A percentile compares a stretch with the other conserved stretches of the same genome.
phyloP scores from a whole-genome alignment of 768 basidiomycete genomes.

The Mycena venus region DNA sequence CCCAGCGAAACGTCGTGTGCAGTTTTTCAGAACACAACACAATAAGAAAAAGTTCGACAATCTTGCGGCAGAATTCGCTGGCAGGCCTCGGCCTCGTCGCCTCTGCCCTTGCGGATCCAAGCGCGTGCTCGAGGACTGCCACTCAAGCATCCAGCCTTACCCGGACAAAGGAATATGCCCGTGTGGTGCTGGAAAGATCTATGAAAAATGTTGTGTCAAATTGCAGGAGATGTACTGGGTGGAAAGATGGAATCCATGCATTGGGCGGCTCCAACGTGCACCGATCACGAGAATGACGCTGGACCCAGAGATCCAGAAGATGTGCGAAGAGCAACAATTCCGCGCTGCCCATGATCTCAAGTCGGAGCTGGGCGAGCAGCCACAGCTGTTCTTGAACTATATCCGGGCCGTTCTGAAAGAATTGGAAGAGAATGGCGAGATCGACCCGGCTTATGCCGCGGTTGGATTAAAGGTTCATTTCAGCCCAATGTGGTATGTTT shows the following conservation, averaged over 20 bases:
- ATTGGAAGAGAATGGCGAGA: not conserved
- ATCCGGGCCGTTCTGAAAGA: not conserved
- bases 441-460: conserved; percentile 8
- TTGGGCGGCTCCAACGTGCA: not conserved
- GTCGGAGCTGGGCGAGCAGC: not conserved
- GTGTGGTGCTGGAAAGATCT: not conserved
- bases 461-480: not conserved
- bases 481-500: not conserved
- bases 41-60: not conserved
- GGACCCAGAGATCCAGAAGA: not conserved
- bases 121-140: not conserved
- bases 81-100: not conserved
- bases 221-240: not conserved
- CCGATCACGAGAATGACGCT: not conserved
- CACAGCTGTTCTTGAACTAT: not conserved
- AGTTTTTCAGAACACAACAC: not conserved
- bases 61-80: not conserved
- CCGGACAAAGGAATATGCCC: not conserved
- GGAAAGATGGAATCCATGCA: not conserved
- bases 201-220: not conserved
- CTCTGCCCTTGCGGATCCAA: not conserved
- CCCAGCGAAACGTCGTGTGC: not conserved
- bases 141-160: not conserved
- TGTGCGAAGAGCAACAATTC: too few species aligned
- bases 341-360: too few species aligned